Conservation (phyloP, 2,329 filamentous ascomycete species). For the Aspergillus melleus region DNA sequence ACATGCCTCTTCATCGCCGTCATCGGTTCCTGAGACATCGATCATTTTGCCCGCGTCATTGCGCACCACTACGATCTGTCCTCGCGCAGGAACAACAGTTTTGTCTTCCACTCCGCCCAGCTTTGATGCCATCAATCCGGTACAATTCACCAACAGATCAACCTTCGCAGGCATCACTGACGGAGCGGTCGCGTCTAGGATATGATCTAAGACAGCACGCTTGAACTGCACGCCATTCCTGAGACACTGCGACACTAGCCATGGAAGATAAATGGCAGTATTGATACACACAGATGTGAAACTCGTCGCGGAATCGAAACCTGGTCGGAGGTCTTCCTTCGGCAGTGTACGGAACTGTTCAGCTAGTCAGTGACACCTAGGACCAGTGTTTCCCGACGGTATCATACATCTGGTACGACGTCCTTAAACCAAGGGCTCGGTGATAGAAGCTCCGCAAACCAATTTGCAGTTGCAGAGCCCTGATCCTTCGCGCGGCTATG, state of each 20-base stretch:
- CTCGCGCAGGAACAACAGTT: constrained; percentile 70
- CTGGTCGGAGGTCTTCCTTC: constrained; percentile 57
- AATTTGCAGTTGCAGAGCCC: background rate
- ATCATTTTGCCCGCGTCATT: constrained; percentile 72
- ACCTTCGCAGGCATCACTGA: constrained; percentile 63
- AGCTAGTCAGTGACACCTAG: background rate
- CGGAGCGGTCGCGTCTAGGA: constrained; percentile 47
- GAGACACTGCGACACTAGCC: constrained; percentile 69
- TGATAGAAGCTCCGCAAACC: background rate
- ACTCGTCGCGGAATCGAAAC: constrained; percentile 67
- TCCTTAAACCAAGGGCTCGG: background rate
- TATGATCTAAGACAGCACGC: constrained; percentile 36
- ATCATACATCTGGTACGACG: background rate
- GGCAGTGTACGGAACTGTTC: constrained; percentile 62
- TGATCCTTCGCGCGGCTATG: background rate
- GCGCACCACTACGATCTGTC: constrained; percentile 77
- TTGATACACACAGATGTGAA: constrained; percentile 90
- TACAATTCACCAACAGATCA: constrained; percentile 77
- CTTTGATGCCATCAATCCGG: constrained; percentile 69
- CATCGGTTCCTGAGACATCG: constrained; percentile 68
- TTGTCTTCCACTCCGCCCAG: constrained; percentile 79
- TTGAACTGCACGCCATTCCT: constrained; percentile 67
- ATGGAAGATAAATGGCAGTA: constrained; percentile 70
- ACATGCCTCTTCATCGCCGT: constrained; percentile 66
- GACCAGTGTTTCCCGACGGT: background rate